Evolutionary conservation across 1,284 basidiomycete genomes (phyloP).

Genomic region (Sphaerobolus stellatus): DNA sequence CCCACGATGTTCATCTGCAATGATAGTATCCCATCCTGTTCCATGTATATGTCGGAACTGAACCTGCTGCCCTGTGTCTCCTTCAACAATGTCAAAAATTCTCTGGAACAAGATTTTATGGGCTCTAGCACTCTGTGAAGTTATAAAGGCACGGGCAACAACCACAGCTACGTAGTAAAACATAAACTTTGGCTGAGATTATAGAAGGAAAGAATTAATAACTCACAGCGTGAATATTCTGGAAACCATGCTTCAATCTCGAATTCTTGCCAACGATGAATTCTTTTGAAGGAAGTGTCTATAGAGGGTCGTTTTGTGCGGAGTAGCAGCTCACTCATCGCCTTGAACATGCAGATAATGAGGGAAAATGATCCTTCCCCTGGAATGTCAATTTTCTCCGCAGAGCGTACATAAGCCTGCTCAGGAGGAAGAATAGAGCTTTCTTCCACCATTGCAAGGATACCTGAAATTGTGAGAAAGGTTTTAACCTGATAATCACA

Average conservation of each 20-base stretch:
- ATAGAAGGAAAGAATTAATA: neutral
- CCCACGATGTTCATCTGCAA: conserved; percentile 28
- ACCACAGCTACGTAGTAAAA: conserved; percentile 22
- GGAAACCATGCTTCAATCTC: conserved; percentile 27
- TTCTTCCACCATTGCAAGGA: neutral
- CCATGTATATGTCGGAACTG: conserved; percentile 26
- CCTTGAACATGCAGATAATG: conserved; percentile 23
- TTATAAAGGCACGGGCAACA: conserved; percentile 23
- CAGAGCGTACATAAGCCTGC: conserved; percentile 15
- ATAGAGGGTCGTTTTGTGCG: conserved; percentile 18
- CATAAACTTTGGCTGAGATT: neutral
- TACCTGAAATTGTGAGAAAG: neutral
- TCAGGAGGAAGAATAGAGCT: neutral
- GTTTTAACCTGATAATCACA: neutral
- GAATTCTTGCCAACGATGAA: conserved; percentile 27
- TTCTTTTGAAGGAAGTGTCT: conserved; percentile 27
- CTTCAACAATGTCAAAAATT: conserved; percentile 22
- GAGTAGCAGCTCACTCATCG: conserved; percentile 22
- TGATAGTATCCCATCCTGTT: conserved; percentile 20
- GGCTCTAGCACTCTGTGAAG: conserved; percentile 24
- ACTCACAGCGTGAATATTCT: conserved; percentile 21
- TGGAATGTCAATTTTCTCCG: conserved; percentile 5
- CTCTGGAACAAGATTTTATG: conserved; percentile 22
- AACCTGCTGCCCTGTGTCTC: conserved; percentile 21
- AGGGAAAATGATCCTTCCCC: conserved; percentile 12